phyloP scores from a whole-genome alignment of 139 green algal species.

The Picochlorum sp. region DNA sequence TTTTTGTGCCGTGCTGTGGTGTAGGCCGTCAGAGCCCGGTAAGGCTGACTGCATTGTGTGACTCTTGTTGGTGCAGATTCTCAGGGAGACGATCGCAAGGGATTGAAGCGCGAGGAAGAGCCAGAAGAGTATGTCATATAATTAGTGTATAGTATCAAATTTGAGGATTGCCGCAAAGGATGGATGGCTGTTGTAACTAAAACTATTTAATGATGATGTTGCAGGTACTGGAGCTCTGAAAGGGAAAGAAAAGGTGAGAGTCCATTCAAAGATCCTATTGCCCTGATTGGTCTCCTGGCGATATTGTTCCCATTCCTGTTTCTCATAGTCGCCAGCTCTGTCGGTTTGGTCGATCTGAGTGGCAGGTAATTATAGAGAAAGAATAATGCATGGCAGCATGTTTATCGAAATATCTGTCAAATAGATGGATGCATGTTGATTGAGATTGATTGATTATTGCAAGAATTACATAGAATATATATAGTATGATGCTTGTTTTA shows the following conservation, averaged over 20 bases:
- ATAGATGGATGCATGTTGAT: background rate
- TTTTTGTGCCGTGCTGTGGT: too few species aligned
- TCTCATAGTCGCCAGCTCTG: constrained; percentile 27
- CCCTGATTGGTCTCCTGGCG: constrained; percentile 30
- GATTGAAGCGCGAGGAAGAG: constrained; percentile 29
- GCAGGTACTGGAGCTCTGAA: constrained; percentile 27
- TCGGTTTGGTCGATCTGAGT: constrained; percentile 23
- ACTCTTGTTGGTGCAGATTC: too few species aligned
- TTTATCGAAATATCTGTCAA: too few species aligned
- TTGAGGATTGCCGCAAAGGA: too few species aligned
- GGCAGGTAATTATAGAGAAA: too few species aligned
- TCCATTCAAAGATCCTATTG: constrained; percentile 30
- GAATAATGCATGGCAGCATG: too few species aligned
- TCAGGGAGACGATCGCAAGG: too few species aligned
- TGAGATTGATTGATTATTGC: background rate
- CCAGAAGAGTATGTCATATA: constrained; percentile 34
- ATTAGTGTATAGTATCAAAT: too few species aligned
- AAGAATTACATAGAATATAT: background rate
- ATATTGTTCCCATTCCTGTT: constrained; percentile 41
- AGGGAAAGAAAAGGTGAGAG: constrained; percentile 22
- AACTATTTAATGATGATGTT: too few species aligned
- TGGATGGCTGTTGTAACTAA: background rate
- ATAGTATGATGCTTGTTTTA: too few species aligned
- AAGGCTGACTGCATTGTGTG: too few species aligned
- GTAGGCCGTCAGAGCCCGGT: too few species aligned